Percentiles rank a stretch among this genome's conserved stretches.
Conservation (phyloP, 2,329 filamentous ascomycete species). For the Ambrosiella xylebori region DNA sequence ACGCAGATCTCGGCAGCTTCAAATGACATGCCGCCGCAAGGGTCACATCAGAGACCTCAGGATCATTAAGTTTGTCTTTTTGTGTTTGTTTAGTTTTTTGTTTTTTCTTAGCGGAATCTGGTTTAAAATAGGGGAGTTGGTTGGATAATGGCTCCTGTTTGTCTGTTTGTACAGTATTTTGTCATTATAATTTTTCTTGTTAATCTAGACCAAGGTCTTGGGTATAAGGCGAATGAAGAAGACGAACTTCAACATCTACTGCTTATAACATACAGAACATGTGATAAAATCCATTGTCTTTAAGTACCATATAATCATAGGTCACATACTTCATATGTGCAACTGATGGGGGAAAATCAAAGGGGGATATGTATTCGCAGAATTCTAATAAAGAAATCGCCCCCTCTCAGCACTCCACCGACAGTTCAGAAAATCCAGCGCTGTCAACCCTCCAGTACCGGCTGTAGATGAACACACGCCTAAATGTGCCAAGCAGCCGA, state of each 20-base stretch:
- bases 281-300: too few relatives aligned
- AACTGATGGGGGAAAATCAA: not conserved
- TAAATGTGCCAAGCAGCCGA: not conserved
- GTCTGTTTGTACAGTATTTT: not conserved
- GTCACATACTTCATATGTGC: not conserved
- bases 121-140: not conserved
- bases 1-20: not conserved
- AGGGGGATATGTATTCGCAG: not conserved
- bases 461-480: not conserved
- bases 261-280: too few relatives aligned
- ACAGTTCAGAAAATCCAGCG: not conserved
- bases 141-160: not conserved
- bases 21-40: not conserved
- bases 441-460: not conserved
- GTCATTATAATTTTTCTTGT: not conserved
- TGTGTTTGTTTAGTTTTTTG: not conserved
- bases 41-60: not conserved
- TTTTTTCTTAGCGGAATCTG: not conserved
- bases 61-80: not conserved
- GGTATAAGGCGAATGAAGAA: too few relatives aligned
- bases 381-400: not conserved
- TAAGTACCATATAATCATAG: not conserved
- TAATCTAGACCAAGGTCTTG: too few relatives aligned
- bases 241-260: too few relatives aligned
- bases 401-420: not conserved